These are phyloP conservation scores for Volutella citrinella DNA, from an alignment of 2,329 filamentous ascomycete genomes.

Conservation along the genomic window DNA sequence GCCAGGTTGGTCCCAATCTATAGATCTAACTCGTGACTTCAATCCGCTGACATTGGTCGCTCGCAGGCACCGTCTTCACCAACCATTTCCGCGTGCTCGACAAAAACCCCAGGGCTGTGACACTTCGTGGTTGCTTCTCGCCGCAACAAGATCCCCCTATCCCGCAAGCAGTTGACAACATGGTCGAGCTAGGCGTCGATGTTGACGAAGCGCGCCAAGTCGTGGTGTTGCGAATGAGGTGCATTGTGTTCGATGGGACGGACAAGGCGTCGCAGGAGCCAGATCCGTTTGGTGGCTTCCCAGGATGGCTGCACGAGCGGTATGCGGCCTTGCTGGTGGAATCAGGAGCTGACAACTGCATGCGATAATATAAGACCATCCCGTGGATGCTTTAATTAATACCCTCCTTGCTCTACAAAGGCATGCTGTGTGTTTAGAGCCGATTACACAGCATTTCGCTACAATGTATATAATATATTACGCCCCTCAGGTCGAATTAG, in stretches of 20 bases:
- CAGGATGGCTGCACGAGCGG: constrained; percentile 15
- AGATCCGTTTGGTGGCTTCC: constrained; percentile 15
- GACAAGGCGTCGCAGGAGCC: constrained; percentile 9
- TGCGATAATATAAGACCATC: too few relatives aligned
- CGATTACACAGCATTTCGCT: too few relatives aligned
- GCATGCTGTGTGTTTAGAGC: too few relatives aligned
- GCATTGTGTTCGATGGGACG: constrained; percentile 14
- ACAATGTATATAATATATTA: too few relatives aligned
- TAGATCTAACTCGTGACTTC: too few relatives aligned
- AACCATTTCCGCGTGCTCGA: constrained; percentile 15
- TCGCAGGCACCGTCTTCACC: constrained; percentile 17
- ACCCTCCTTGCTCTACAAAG: too few relatives aligned
- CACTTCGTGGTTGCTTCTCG: constrained; percentile 13
- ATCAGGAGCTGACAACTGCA: constrained; percentile 18
- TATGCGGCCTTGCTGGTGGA: constrained; percentile 17
- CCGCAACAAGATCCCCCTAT: constrained; percentile 6
- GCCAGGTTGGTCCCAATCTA: constrained; percentile 10
- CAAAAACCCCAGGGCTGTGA: constrained; percentile 12
- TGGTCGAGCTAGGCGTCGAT: constrained; percentile 12
- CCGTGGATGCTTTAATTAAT: too few relatives aligned
- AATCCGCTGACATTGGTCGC: too few relatives aligned
- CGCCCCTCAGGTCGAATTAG: too few relatives aligned
- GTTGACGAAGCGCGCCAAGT: constrained; percentile 2
- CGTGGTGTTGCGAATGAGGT: constrained; percentile 5
- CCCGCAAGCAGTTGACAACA: constrained; percentile 7